phyloP scores from a whole-genome alignment of 2,329 filamentous ascomycete species.

The Esteya vermicola region DNA sequence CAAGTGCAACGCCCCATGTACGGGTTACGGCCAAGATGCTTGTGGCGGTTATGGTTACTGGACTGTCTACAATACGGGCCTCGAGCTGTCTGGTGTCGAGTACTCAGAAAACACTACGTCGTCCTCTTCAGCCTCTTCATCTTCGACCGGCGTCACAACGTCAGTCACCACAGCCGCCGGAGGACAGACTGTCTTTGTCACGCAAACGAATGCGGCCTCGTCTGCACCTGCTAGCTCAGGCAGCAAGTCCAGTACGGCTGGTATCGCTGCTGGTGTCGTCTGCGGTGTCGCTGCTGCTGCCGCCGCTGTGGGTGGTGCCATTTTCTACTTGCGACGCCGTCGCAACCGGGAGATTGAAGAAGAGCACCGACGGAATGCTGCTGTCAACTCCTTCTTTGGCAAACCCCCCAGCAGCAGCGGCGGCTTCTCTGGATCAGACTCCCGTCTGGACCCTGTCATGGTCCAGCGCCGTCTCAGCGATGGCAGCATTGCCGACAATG shows the following conservation, averaged over 20 bases:
- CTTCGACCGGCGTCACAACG: neutral
- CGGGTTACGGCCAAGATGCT: conserved; percentile 43
- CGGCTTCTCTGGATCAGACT: conserved; percentile 60
- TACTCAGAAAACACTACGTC: conserved; percentile 13
- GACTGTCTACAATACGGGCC: conserved; percentile 37
- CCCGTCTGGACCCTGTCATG: conserved; percentile 76
- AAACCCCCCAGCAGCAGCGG: conserved; percentile 50
- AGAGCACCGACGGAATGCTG: conserved; percentile 69
- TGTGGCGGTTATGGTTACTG: conserved; percentile 46
- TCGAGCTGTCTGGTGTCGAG: conserved; percentile 24
- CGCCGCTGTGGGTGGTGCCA: conserved; percentile 48
- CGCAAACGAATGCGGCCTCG: conserved; percentile 10
- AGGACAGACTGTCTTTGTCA: conserved; percentile 12
- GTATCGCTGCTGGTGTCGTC: conserved; percentile 77
- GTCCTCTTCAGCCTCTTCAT: conserved; percentile 9
- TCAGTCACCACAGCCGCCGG: conserved; percentile 8
- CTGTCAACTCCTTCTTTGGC: conserved; percentile 59
- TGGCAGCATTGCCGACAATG: conserved; percentile 91
- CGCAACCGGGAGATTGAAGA: conserved; percentile 68
- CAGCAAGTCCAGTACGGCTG: conserved; percentile 42
- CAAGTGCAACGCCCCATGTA: conserved; percentile 52
- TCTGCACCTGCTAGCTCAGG: conserved; percentile 9
- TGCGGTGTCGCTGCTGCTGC: conserved; percentile 62
- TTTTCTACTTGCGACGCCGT: conserved; percentile 62
- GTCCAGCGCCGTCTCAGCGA: conserved; percentile 76